Evolutionary conservation across 176 grass and related monocot species (phyloP).

Genomic region (Elymus sibiricus): DNA sequence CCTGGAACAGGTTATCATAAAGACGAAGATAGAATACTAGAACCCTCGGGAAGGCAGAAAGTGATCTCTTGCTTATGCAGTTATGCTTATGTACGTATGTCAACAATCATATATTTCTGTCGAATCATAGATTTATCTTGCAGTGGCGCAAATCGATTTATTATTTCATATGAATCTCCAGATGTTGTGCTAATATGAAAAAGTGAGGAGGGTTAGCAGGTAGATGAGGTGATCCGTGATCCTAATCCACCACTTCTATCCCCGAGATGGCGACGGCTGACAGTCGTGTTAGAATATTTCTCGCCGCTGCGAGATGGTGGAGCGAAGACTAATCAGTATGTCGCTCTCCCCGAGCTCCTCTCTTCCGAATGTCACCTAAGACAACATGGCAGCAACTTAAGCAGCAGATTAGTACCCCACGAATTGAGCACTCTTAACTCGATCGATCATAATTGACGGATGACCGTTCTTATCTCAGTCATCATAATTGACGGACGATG

Average conservation of each 20-base stretch:
- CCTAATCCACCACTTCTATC: neutral
- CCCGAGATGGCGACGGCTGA: neutral
- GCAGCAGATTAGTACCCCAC: neutral
- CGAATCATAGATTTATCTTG: too few relatives aligned
- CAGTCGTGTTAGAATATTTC: neutral
- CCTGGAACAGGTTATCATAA: neutral
- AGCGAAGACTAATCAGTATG: neutral
- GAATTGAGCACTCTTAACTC: neutral
- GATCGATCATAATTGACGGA: neutral
- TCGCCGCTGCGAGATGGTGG: neutral
- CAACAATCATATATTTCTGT: neutral
- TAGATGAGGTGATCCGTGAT: neutral
- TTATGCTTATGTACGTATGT: neutral
- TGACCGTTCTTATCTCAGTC: neutral
- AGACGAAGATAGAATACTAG: neutral
- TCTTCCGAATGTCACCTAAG: neutral
- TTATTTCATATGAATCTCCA: neutral
- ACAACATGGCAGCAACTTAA: neutral
- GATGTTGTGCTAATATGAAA: neutral
- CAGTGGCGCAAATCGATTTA: neutral
- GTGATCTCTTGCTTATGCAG: neutral
- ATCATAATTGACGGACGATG: neutral
- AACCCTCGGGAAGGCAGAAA: conserved; percentile 5
- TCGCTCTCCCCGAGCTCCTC: neutral
- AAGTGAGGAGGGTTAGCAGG: conserved; percentile 17